phyloP scores from a whole-genome alignment of 257 asterid genomes.

The Eustoma russellianum region DNA sequence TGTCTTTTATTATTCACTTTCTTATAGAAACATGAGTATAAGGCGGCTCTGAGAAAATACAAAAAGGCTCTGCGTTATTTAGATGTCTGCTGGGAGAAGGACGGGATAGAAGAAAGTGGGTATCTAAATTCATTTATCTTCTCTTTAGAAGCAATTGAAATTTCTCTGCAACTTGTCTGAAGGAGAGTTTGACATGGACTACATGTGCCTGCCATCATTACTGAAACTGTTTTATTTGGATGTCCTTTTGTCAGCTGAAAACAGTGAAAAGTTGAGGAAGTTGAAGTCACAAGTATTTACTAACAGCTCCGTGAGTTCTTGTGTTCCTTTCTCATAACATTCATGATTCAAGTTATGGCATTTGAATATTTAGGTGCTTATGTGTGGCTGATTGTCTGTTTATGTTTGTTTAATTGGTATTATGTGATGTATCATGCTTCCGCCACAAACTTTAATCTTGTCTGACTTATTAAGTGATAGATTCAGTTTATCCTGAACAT shows the following conservation, averaged over 20 bases:
- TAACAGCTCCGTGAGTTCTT: constrained; percentile 83
- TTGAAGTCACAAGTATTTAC: constrained; percentile 82
- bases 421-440: background rate
- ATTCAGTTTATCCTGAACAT: background rate
- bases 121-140: background rate
- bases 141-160: background rate
- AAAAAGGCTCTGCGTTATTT: constrained; percentile 91
- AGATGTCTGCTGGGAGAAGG: constrained; percentile 97
- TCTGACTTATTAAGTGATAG: background rate
- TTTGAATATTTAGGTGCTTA: background rate
- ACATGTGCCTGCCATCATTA: constrained; percentile 6
- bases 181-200: constrained; percentile 3
- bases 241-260: constrained; percentile 31
- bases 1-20: constrained; percentile 3
- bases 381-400: constrained; percentile 3
- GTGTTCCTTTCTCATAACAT: background rate
- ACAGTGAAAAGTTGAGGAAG: constrained; percentile 59
- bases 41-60: constrained; percentile 92
- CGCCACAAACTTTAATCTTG: background rate
- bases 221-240: background rate
- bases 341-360: too few species aligned
- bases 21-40: constrained; percentile 88
- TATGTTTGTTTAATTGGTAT: background rate
- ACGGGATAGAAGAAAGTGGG: constrained; percentile 85
- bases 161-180: background rate